phyloP scores from a whole-genome alignment of 2,329 filamentous ascomycete genomes.

The Phaeosphaeriaceae sp. region DNA sequence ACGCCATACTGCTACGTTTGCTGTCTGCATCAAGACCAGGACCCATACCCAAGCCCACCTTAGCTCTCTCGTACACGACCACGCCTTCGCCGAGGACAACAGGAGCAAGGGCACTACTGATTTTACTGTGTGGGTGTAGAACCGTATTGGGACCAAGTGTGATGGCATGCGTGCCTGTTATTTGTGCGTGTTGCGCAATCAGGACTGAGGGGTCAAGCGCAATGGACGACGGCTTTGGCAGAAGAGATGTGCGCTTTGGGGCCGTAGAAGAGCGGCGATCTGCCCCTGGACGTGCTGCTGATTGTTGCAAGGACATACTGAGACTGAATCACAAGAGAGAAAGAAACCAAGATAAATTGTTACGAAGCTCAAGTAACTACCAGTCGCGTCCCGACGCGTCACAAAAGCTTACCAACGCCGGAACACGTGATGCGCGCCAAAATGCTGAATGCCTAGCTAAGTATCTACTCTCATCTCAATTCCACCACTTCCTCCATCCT shows the following conservation, averaged over 20 bases:
- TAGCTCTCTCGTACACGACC: conserved; percentile 74
- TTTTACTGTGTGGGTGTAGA: conserved; percentile 79
- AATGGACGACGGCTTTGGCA: conserved; percentile 47
- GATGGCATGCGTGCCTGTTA: conserved; percentile 77
- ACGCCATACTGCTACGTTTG: conserved; percentile 18
- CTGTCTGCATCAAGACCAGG: conserved; percentile 23
- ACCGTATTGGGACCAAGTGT: conserved; percentile 78
- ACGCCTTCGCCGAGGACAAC: conserved; percentile 60
- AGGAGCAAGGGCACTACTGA: conserved; percentile 50
- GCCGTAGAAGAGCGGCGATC: conserved; percentile 38
- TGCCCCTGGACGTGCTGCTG: conserved; percentile 25
- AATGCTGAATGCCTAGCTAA: not conserved
- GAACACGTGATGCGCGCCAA: not conserved
- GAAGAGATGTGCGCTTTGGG: conserved; percentile 44
- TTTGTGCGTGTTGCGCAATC: conserved; percentile 55
- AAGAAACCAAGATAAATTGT: not conserved
- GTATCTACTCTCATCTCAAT: not conserved
- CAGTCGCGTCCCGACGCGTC: no score
- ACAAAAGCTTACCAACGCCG: not conserved
- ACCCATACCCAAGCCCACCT: conserved; percentile 46
- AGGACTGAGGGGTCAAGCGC: conserved; percentile 56
- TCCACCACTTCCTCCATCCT: not conserved
- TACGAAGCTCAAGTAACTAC: not conserved
- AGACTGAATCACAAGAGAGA: not conserved
- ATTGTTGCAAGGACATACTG: conserved; percentile 30